Base-by-base conservation (phyloP, 768 basidiomycete genomes). In the Lactifluus piperatus region DNA sequence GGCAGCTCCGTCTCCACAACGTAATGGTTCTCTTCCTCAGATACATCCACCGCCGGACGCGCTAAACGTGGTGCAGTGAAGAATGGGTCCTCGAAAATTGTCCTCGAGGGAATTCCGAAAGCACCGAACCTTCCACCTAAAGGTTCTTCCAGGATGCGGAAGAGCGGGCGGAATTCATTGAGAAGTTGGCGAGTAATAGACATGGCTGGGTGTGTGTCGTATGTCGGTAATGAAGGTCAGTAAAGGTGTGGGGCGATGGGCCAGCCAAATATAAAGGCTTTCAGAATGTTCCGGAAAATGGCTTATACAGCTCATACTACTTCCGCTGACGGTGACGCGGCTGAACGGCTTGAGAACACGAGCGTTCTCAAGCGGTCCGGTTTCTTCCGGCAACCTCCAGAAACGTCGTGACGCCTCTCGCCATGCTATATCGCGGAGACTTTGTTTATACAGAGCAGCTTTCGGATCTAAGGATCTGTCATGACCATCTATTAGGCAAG, bases 1-100 rank as follows among this genome's bases (percentile, higher is more conserved):
- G 88, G 89, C 27, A 91, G 66, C 66, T 91, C 89, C 1, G 87
- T 86, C 66, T 90, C 85, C 43, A 91, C 73, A 52, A 88, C 62
- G 64, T 86, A 90, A 41, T 76, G 74, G 68, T 82, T 76, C 1
- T 78, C 81, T 58, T 83, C 78, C 63, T 91, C 88, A 3, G 77
- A 75, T 8, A 91, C 70, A 62, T 91, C 88, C 6, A 91, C 75
- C 0, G 83, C 80, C 16, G 87, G 86, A 29, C 78, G 74, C 9
- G 67, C 61, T 22, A 63, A 48, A 34, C 32, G 49, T 18, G 70
- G 70, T 10, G 70, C 61, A 34, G 65, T 63, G 66, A 79, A 75
- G 68, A 83, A 79, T 2, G 79, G 79, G 58, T 83, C 81, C 29
- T 80, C 74, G 44, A 82, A 72, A 48, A 78, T 52, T 3, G 78